Conservation (phyloP, 495 filamentous ascomycete species). For the Neurospora cerealis region DNA sequence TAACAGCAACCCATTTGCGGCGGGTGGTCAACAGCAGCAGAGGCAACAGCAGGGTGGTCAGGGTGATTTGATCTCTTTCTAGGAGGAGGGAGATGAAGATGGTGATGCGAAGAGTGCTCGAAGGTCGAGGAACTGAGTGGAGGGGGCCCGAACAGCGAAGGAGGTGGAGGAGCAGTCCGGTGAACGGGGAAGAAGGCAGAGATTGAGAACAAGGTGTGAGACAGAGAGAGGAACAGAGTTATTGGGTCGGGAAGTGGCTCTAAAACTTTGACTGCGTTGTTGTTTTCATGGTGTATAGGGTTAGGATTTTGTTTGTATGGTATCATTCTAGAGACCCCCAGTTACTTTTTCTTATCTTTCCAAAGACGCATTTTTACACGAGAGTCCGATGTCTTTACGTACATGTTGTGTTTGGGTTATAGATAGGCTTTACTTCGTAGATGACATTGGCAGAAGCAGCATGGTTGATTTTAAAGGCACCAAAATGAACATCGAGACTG, state of each 20-base stretch:
- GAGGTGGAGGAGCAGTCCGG: neutral
- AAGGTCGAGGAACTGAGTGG: neutral
- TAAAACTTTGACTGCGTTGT: neutral
- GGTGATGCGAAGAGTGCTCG: neutral
- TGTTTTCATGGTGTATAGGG: neutral
- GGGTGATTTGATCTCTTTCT: constrained; percentile 90
- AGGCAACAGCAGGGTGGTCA: constrained; percentile 44
- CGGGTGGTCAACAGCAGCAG: constrained; percentile 50
- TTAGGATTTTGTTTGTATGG: constrained; percentile 7
- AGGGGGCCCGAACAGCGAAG: neutral
- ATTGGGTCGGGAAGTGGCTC: neutral
- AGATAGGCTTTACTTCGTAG: neutral
- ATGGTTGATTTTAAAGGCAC: neutral
- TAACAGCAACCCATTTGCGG: constrained; percentile 66
- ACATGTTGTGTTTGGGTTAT: neutral
- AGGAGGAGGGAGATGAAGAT: constrained; percentile 7
- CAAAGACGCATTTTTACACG: neutral
- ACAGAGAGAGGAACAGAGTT: neutral
- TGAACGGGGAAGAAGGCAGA: neutral
- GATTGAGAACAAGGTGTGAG: neutral
- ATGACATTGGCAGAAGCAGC: neutral
- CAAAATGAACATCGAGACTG: neutral
- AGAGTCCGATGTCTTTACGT: neutral
- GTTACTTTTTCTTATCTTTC: constrained; percentile 1
- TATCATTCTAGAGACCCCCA: constrained; percentile 3